Evolutionary conservation across 192 early-diverging fungal species (phyloP).

Genomic region (Coemansia sp.): DNA sequence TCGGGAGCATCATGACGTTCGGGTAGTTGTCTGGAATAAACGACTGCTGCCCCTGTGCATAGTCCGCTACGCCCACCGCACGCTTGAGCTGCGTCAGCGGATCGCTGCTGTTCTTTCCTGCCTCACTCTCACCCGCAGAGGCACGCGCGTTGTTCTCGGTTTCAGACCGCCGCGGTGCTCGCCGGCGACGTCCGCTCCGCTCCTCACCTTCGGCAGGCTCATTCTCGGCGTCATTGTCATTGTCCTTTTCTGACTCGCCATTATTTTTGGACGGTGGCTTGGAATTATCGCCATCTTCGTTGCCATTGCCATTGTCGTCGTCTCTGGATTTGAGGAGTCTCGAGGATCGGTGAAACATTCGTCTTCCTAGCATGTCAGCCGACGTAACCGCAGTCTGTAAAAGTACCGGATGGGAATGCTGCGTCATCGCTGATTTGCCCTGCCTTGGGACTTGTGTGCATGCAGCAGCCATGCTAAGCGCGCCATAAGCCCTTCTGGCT

Average conservation of each 20-base stretch:
- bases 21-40: constrained; percentile 91
- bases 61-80: constrained; percentile 63
- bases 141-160: constrained; percentile 6
- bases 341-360: constrained; percentile 33
- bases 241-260: constrained; percentile 1
- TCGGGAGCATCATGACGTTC: constrained; percentile 90
- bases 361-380: not conserved
- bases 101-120: constrained; percentile 15
- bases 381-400: not conserved
- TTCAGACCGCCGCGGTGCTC: constrained; percentile 38
- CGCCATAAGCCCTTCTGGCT: not conserved
- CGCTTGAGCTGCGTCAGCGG: constrained; percentile 51
- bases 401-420: not conserved
- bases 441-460: not conserved
- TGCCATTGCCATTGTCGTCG: constrained; percentile 24
- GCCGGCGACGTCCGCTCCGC: constrained; percentile 27
- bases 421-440: not conserved
- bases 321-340: constrained; percentile 25
- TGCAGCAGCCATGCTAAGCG: not conserved
- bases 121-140: constrained; percentile 8
- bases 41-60: constrained; percentile 67
- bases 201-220: constrained; percentile 11
- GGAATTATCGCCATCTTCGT: constrained; percentile 15
- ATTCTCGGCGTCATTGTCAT: constrained; percentile 2
- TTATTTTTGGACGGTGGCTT: not conserved